phyloP scores from a whole-genome alignment of 1,284 basidiomycete species.

The Trametes versicolor region DNA sequence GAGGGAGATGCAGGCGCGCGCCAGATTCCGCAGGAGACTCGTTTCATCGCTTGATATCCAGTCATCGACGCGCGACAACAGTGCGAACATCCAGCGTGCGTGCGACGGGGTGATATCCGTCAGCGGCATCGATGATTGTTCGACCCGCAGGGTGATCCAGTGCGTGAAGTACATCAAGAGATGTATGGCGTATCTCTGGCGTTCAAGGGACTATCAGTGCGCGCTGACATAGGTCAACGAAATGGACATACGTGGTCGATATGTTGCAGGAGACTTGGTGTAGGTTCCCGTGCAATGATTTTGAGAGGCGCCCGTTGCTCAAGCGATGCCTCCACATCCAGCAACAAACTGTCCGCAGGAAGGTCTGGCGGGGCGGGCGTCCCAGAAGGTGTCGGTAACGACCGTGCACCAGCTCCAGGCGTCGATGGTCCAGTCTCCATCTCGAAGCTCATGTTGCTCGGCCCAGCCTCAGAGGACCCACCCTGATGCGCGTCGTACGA shows the following conservation, averaged over 20 bases:
- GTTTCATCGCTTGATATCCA: conserved; percentile 83
- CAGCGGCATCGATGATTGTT: conserved; percentile 50
- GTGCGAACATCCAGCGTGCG: conserved; percentile 85
- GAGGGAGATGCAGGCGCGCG: conserved; percentile 74
- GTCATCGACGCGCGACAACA: conserved; percentile 80
- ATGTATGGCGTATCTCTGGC: conserved; percentile 74
- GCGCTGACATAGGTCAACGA: conserved; percentile 8
- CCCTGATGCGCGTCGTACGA: conserved; percentile 32
- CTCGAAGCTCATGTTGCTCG: conserved; percentile 7
- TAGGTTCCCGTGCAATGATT: conserved; percentile 57
- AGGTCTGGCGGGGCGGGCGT: conserved; percentile 47
- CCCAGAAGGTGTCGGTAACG: conserved; percentile 52
- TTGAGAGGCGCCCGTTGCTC: conserved; percentile 6
- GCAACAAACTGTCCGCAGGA: background rate
- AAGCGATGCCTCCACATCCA: conserved; percentile 23
- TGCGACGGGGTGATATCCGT: conserved; percentile 70
- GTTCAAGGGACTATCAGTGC: conserved; percentile 25
- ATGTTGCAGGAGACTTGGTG: conserved; percentile 60
- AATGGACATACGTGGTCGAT: conserved; percentile 62
- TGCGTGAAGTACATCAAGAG: conserved; percentile 85
- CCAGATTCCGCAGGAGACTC: conserved; percentile 80
- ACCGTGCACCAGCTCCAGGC: conserved; percentile 44
- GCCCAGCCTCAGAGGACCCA: background rate
- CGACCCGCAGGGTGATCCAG: conserved; percentile 76
- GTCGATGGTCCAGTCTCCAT: conserved; percentile 2